Percentiles rank a stretch among this genome's conserved stretches.
Evolutionary conservation across 129 eudicot genomes (phyloP).

Genomic region (Apium graveolens): DNA sequence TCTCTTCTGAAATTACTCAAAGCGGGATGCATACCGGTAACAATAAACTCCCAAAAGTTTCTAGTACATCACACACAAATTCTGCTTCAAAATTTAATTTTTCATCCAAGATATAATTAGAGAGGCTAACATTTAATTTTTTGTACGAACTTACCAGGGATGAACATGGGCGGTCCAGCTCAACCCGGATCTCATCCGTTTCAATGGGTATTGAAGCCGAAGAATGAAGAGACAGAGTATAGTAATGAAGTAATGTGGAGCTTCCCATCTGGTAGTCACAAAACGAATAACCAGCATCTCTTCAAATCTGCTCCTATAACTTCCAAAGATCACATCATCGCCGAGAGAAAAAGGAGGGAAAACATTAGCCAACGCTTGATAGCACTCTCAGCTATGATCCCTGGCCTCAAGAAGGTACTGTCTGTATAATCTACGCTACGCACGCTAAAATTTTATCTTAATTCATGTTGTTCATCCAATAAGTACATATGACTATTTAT

Average conservation of each 20-base stretch:
- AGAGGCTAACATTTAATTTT: background rate
- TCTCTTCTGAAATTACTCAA: background rate
- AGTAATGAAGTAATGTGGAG: background rate
- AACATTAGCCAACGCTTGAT: slow-evolving; percentile 24
- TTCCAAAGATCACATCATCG: slow-evolving; percentile 16
- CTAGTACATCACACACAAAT: background rate
- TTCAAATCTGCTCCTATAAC: background rate
- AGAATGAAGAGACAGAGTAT: background rate
- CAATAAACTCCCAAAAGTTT: background rate
- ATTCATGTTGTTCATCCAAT: too few relatives aligned
- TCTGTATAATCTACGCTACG: background rate
- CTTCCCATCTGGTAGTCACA: background rate
- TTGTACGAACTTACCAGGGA: background rate
- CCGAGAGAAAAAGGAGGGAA: slow-evolving; percentile 23
- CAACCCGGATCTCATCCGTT: background rate
- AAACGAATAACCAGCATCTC: slow-evolving; percentile 1
- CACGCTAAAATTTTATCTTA: too few relatives aligned
- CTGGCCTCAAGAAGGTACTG: slow-evolving; percentile 22
- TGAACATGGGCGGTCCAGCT: background rate
- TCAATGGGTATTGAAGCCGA: background rate
- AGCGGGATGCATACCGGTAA: background rate
- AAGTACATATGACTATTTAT: too few relatives aligned
- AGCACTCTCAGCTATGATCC: slow-evolving; percentile 16
- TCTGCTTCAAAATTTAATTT: background rate
- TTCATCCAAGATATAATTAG: too few relatives aligned